A percentile compares a stretch with the other conserved stretches of the same genome.
Conservation (phyloP, 441 rosid species). For the Breynia disticha region DNA sequence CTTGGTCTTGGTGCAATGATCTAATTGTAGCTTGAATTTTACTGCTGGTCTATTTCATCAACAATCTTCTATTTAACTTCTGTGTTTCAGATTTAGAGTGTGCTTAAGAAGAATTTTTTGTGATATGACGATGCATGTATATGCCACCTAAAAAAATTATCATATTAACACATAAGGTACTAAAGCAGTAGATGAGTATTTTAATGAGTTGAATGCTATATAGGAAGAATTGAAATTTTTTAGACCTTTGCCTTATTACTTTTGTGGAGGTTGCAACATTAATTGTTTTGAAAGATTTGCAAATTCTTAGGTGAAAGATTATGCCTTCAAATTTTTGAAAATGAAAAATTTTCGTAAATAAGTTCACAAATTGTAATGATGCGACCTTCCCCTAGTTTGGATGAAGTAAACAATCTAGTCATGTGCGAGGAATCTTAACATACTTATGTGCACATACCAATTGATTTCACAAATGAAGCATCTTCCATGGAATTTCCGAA, state of each 20-base stretch:
- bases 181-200: not conserved
- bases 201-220: not conserved
- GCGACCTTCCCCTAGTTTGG: too few species aligned
- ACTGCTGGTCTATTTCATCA: not conserved
- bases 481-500: too few species aligned
- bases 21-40: not conserved
- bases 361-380: too few species aligned
- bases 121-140: not conserved
- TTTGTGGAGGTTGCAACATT: not conserved
- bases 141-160: not conserved
- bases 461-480: too few species aligned
- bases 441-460: too few species aligned
- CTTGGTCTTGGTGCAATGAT: not conserved
- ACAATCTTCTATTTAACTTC: not conserved
- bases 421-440: too few species aligned
- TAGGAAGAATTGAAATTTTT: constrained; percentile 1
- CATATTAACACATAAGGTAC: not conserved
- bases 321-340: too few species aligned
- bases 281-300: not conserved
- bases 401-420: too few species aligned
- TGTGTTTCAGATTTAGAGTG: not conserved
- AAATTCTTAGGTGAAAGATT: too few species aligned
- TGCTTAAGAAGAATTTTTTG: not conserved
- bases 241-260: not conserved
- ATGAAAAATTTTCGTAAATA: too few species aligned